These are phyloP conservation scores for Colletotrichum echinochloae DNA, from an alignment of 2,329 filamentous ascomycete genomes.

Conservation along the genomic window DNA sequence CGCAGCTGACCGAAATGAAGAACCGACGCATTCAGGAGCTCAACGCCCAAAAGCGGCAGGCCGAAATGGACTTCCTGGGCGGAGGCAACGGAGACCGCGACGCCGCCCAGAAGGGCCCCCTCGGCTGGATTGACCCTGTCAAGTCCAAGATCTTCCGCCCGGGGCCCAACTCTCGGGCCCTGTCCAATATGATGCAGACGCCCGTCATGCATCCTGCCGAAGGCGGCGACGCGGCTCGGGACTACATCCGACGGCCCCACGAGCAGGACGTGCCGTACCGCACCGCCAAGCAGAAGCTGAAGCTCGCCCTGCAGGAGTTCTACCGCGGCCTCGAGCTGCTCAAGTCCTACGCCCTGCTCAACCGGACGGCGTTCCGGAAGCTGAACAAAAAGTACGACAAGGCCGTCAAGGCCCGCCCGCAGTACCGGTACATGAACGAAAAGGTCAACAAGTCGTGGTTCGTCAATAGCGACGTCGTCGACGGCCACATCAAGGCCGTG, in stretches of 20 bases:
- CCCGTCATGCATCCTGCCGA: conserved; percentile 53
- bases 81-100: conserved; percentile 46
- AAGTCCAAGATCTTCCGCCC: conserved; percentile 65
- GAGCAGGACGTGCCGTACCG: conserved; percentile 81
- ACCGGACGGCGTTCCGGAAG: conserved; percentile 93
- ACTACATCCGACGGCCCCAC: conserved; percentile 64
- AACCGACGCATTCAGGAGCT: conserved; percentile 84
- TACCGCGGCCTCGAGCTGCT: conserved; percentile 92
- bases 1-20: conserved; percentile 93
- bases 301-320: conserved; percentile 90
- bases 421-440: conserved; percentile 86
- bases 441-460: conserved; percentile 94
- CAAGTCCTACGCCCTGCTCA: conserved; percentile 90
- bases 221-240: conserved; percentile 52
- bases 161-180: conserved; percentile 70
- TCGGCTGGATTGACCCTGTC: conserved; percentile 65
- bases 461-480: conserved; percentile 87
- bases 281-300: conserved; percentile 90
- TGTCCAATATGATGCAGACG: conserved; percentile 66
- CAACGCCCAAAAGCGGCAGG: conserved; percentile 55
- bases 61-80: conserved; percentile 46
- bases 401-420: conserved; percentile 80
- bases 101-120: conserved; percentile 42
- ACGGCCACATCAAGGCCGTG: conserved; percentile 81
- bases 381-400: conserved; percentile 99